Conservation (phyloP, 306 rosid species). For the Sesbania bispinosa region DNA sequence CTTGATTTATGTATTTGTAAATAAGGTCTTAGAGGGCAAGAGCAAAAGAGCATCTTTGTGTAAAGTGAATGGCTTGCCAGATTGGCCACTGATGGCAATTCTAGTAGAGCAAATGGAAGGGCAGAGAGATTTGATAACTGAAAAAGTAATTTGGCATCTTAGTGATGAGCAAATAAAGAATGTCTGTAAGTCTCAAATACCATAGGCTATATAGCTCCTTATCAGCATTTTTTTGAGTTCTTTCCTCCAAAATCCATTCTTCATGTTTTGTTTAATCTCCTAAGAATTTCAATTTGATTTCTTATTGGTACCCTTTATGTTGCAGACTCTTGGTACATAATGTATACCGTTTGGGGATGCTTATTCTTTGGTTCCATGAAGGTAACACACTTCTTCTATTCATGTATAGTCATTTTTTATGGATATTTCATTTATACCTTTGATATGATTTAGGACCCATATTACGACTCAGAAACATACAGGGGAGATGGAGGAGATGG, state of each 20-base stretch:
- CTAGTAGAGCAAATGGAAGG: constrained; percentile 39
- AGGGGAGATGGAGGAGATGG: constrained; percentile 88
- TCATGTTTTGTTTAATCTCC: not conserved
- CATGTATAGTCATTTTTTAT: not conserved
- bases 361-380: constrained; percentile 90
- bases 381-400: constrained; percentile 31
- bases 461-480: constrained; percentile 72
- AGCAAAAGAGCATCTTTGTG: constrained; percentile 44
- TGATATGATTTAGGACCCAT: constrained; percentile 66
- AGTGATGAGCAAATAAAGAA: constrained; percentile 77
- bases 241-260: not conserved
- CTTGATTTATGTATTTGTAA: not conserved
- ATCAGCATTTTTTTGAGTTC: no score
- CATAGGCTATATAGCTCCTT: no score
- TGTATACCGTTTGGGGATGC: constrained; percentile 94
- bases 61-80: constrained; percentile 55
- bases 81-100: constrained; percentile 39
- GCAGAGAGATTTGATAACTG: constrained; percentile 29
- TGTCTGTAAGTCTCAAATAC: constrained; percentile 60
- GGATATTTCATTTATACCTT: not conserved
- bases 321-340: constrained; percentile 36
- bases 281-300: not conserved
- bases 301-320: not conserved
- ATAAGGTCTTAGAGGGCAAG: constrained; percentile 37
- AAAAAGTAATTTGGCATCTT: constrained; percentile 35